These are phyloP conservation scores for Sorghum bicolor DNA, from an alignment of 176 grass and related monocot genomes.

Conservation along the genomic window DNA sequence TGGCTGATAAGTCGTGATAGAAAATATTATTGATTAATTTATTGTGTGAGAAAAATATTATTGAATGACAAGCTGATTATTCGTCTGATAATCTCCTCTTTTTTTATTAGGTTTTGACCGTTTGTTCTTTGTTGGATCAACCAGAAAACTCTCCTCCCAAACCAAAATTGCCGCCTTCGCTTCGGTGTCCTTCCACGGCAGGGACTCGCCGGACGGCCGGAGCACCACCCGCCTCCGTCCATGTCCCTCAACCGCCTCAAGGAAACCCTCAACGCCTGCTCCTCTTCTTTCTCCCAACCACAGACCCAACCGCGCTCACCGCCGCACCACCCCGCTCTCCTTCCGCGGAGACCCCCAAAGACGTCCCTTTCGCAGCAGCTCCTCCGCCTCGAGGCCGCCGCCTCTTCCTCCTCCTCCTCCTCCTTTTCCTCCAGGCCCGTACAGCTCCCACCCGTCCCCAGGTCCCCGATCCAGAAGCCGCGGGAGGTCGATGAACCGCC, in stretches of 20 bases:
- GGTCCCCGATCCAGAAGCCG: neutral
- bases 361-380: slow-evolving; percentile 72
- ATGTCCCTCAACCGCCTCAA: slow-evolving; percentile 76
- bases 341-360: slow-evolving; percentile 60
- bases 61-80: no score
- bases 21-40: no score
- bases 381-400: slow-evolving; percentile 54
- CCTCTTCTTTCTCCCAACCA: slow-evolving; percentile 15
- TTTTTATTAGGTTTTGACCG: no score
- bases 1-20: no score
- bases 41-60: no score
- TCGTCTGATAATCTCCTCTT: no score
- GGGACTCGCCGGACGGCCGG: neutral
- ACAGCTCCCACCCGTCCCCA: slow-evolving; percentile 9
- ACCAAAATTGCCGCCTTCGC: neutral
- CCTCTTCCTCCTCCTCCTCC: slow-evolving; percentile 2
- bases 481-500: neutral
- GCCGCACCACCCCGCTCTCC: slow-evolving; percentile 18
- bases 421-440: neutral
- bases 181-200: neutral
- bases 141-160: neutral
- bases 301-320: neutral
- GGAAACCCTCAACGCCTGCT: slow-evolving; percentile 49
- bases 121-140: no score
- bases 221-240: neutral